Conservation (phyloP, 805 yeast species). For the Starmerella potacharoeniae region DNA sequence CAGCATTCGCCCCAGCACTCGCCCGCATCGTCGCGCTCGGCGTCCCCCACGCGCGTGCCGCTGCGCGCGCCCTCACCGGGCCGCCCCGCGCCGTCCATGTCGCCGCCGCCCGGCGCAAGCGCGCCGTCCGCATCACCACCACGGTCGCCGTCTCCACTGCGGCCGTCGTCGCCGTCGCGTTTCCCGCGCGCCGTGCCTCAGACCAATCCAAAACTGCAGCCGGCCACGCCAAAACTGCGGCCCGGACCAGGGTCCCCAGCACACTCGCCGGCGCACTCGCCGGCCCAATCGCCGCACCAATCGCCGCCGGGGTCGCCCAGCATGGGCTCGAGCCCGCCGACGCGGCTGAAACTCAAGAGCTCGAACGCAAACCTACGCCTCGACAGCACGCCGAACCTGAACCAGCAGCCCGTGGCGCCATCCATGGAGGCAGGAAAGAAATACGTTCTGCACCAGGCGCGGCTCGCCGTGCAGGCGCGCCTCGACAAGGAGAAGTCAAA, state of each 20-base stretch:
- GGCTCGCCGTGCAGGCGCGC: conserved; percentile 22
- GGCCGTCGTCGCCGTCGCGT: conserved; percentile 6
- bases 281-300: neutral
- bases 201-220: conserved; percentile 3
- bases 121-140: neutral
- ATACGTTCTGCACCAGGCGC: conserved; percentile 22
- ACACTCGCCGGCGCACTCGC: neutral
- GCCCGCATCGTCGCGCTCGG: neutral
- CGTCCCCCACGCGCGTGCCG: neutral
- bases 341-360: conserved; percentile 12
- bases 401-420: conserved; percentile 9
- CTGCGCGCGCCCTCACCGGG: neutral
- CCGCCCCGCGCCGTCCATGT: neutral
- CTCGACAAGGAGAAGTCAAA: conserved; percentile 20
- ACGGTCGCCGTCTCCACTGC: conserved; percentile 6
- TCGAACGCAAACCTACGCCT: conserved; percentile 11
- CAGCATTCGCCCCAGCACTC: conserved; percentile 10
- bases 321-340: conserved; percentile 21
- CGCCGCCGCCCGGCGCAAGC: neutral
- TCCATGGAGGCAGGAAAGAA: conserved; percentile 19
- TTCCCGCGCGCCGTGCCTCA: conserved; percentile 9
- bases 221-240: conserved; percentile 9
- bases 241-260: conserved; percentile 6
- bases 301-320: conserved; percentile 24
- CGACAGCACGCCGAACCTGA: neutral